Conservation (phyloP, 495 filamentous ascomycete species). For the Xylaria intraflava region DNA sequence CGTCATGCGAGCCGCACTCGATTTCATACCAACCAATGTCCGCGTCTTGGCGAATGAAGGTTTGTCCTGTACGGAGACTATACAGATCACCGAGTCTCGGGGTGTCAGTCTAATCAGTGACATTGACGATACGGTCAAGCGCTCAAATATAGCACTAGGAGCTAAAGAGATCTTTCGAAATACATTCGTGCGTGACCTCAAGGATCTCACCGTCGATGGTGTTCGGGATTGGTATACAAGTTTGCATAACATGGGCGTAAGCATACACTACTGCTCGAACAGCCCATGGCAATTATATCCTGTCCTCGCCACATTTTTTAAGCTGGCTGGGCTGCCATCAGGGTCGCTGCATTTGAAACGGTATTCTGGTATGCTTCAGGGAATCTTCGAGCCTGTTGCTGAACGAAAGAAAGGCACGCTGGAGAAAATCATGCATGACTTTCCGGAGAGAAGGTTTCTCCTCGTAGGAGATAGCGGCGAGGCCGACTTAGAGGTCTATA, state of each 20-base stretch:
- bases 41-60: constrained; percentile 80
- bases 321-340: constrained; percentile 68
- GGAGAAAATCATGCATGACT: constrained; percentile 80
- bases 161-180: constrained; percentile 93
- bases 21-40: constrained; percentile 86
- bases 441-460: constrained; percentile 82
- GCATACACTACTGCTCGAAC: constrained; percentile 88
- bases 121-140: constrained; percentile 97
- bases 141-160: constrained; percentile 79
- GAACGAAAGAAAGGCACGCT: constrained; percentile 86
- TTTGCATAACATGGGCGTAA: constrained; percentile 70
- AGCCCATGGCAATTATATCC: constrained; percentile 96
- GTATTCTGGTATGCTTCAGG: constrained; percentile 91
- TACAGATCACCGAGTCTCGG: constrained; percentile 67
- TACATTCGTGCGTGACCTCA: constrained; percentile 81
- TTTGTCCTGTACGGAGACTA: constrained; percentile 67
- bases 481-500: constrained; percentile 95
- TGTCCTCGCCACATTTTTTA: constrained; percentile 75
- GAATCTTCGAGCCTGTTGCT: constrained; percentile 94
- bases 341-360: constrained; percentile 93
- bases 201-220: constrained; percentile 73
- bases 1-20: constrained; percentile 61
- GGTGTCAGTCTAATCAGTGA: constrained; percentile 95
- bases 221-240: constrained; percentile 83
- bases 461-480: constrained; percentile 94